phyloP scores from a whole-genome alignment of 2,329 filamentous ascomycete genomes.

The Cercospora sesami region DNA sequence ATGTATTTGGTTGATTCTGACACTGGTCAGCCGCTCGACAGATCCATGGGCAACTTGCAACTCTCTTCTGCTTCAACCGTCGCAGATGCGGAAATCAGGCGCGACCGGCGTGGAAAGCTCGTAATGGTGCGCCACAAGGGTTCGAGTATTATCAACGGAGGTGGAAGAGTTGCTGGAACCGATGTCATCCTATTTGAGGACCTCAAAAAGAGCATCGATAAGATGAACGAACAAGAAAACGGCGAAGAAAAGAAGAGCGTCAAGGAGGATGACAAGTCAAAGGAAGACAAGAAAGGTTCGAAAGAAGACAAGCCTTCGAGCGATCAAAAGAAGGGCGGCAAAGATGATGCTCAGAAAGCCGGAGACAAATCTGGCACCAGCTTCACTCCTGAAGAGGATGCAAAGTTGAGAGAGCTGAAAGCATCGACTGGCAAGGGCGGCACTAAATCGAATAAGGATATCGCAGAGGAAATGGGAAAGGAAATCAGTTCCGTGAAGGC shows the following conservation, averaged over 20 bases:
- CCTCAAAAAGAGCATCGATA: slow-evolving; percentile 10
- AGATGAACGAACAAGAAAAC: slow-evolving; percentile 6
- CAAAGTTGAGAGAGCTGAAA: slow-evolving; percentile 36
- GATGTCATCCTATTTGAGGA: slow-evolving; percentile 14
- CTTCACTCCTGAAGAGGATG: slow-evolving; percentile 44
- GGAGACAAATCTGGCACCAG: slow-evolving; percentile 4
- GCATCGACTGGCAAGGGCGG: slow-evolving; percentile 10
- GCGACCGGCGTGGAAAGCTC: slow-evolving; percentile 30
- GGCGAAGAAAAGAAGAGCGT: slow-evolving; percentile 10
- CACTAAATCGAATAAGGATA: slow-evolving; percentile 20
- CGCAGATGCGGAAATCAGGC: slow-evolving; percentile 28
- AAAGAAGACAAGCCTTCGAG: slow-evolving; percentile 17
- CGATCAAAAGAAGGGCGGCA: slow-evolving; percentile 17
- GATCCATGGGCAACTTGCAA: slow-evolving; percentile 7
- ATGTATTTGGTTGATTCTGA: slow-evolving; percentile 34
- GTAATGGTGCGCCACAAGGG: slow-evolving; percentile 32
- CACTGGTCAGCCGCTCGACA: slow-evolving; percentile 32
- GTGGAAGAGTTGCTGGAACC: neutral
- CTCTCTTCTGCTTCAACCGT: slow-evolving; percentile 25
- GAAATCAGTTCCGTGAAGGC: neutral
- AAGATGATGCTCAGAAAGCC: slow-evolving; percentile 10
- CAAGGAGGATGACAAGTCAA: neutral
- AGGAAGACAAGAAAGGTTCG: slow-evolving; percentile 5
- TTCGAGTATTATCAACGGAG: slow-evolving; percentile 1
- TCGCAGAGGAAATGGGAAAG: slow-evolving; percentile 16